Base-by-base conservation (phyloP, 2,329 filamentous ascomycete species). In the Nemania serpens region DNA sequence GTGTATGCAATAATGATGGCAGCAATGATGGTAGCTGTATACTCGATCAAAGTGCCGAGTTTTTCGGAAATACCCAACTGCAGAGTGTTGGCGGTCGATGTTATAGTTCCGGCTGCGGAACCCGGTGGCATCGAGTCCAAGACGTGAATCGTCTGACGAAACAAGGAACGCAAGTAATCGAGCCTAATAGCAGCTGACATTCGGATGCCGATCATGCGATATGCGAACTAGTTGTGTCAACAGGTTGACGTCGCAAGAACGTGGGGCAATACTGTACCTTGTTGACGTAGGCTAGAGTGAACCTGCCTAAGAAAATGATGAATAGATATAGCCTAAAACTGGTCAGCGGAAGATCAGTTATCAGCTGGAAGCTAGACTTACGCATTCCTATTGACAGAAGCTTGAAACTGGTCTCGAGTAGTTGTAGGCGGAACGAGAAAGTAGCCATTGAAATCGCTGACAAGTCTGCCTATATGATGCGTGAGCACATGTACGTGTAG, bases 251-350 rank as follows among this genome's bases (percentile, higher is more conserved):
- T 52, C 9, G 10, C 5, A 18, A 47, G n/a, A 5, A 52, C 20
- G 18, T 2, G 15, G 33, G 46, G 10, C 17, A 33, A 43, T 18
- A 43, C 15, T 5, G 15, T 76, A 80, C 80, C 73, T 84, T 85
- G 65, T 82, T 82, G 61, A 88, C 76, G 64, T 91, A 91, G 61
- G 83, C 84, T 42, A 90, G 76, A 17, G 77, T 70, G 66, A 90
- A 87, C 49, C 88, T 85, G 13, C 78, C 88, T 42, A 92, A 74
- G 72, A 92, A 93, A 6, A 93, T 78, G 57, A 86, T 85, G 56
- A 92, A 83, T 68, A 92, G 86, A 73, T 88, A 91, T 0, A 93
- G 76, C 1, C 84, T 86, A 61, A 18, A 55, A 52, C 36, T 11
- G 17, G 52, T 68, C 41, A 70, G 66, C 60, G 12, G 49, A 17